Conservation (phyloP, 192 early-diverging fungal genomes). For the Mortierella claussenii region DNA sequence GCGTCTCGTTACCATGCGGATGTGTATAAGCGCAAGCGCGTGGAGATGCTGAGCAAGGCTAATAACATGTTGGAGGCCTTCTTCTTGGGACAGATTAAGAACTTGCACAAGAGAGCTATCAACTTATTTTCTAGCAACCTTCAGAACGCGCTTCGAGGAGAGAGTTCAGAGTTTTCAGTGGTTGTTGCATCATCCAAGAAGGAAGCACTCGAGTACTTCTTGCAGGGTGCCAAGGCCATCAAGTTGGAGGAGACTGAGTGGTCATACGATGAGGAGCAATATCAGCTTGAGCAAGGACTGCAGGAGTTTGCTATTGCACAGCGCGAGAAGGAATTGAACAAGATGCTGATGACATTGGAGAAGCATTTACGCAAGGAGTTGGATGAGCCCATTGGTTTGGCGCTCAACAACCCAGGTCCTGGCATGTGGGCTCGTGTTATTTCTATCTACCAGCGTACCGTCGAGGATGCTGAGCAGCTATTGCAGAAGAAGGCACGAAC, state of each 20-base stretch:
- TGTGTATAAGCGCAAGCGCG: slow-evolving; percentile 90
- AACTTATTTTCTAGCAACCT: slow-evolving; percentile 72
- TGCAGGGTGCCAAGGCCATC: slow-evolving; percentile 62
- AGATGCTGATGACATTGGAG: slow-evolving; percentile 70
- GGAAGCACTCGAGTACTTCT: slow-evolving; percentile 61
- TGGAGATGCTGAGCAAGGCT: slow-evolving; percentile 82
- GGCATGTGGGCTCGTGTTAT: slow-evolving; percentile 83
- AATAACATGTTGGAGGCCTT: slow-evolving; percentile 80
- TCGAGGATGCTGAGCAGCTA: slow-evolving; percentile 63
- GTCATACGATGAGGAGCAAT: slow-evolving; percentile 68
- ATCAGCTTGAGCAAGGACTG: slow-evolving; percentile 72
- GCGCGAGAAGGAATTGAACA: slow-evolving; percentile 73
- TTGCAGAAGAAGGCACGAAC: slow-evolving; percentile 65
- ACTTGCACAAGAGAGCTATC: slow-evolving; percentile 80
- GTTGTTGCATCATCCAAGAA: slow-evolving; percentile 62
- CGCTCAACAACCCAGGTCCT: slow-evolving; percentile 71
- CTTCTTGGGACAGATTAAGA: slow-evolving; percentile 89
- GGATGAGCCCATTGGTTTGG: slow-evolving; percentile 75
- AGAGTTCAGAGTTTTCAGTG: slow-evolving; percentile 70
- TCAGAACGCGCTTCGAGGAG: slow-evolving; percentile 63
- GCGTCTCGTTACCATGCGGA: slow-evolving; percentile 90
- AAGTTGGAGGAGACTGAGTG: slow-evolving; percentile 77
- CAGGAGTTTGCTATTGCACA: slow-evolving; percentile 65
- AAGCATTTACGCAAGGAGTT: slow-evolving; percentile 67
- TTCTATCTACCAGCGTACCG: slow-evolving; percentile 62